A percentile compares a stretch with the other conserved stretches of the same genome.
Conservation (phyloP, 148 eudicot species). For the Fagopyrum homotropicum region DNA sequence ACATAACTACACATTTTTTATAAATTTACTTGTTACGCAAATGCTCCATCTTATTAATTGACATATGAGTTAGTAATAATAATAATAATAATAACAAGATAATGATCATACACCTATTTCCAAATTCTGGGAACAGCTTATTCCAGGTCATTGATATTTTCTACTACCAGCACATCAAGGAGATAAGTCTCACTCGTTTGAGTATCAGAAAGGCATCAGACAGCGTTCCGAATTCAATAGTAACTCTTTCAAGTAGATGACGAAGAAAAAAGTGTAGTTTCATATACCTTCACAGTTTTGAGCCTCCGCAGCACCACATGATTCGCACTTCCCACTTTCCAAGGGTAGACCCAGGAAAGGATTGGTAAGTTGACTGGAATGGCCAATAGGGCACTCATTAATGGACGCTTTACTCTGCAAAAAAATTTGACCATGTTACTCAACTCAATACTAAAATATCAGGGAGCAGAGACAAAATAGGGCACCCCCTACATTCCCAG, state of each 20-base stretch:
- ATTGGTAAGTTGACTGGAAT: conserved; percentile 69
- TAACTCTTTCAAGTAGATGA: background rate
- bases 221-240: background rate
- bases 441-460: background rate
- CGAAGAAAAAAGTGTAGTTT: background rate
- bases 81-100: background rate
- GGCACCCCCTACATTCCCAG: background rate
- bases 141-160: background rate
- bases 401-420: conserved; percentile 58
- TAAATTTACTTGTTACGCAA: background rate
- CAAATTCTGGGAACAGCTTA: background rate
- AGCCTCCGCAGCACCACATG: conserved; percentile 76
- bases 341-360: conserved; percentile 80
- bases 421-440: background rate
- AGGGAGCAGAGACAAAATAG: background rate
- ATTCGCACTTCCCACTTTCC: conserved; percentile 71
- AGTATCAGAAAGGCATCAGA: background rate
- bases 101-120: background rate
- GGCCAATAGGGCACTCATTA: conserved; percentile 69
- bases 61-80: background rate
- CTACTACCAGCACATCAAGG: background rate
- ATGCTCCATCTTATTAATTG: background rate
- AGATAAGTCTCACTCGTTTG: background rate
- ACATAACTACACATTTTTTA: too few relatives aligned
- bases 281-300: conserved; percentile 75